Percentiles rank a stretch among this genome's conserved stretches.
These are phyloP conservation scores for Coriaria nepalensis DNA, from an alignment of 306 rosid genomes.

Conservation along the genomic window DNA sequence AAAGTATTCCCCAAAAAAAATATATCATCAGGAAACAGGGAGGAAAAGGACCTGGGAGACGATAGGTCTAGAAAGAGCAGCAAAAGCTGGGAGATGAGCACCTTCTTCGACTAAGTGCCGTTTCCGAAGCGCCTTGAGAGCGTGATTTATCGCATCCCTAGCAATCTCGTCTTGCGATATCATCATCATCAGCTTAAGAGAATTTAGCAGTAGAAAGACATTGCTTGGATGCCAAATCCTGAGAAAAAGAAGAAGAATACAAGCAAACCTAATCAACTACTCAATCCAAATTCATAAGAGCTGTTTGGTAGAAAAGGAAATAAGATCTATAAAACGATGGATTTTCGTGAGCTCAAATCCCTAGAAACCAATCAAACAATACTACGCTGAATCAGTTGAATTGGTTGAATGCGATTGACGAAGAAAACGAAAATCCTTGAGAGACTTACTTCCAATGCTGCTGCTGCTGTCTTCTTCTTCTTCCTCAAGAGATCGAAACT, in stretches of 20 bases:
- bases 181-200: constrained; percentile 1
- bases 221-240: constrained; percentile 9
- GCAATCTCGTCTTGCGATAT: constrained; percentile 26
- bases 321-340: too few species aligned
- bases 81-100: constrained; percentile 78
- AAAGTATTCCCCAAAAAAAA: not conserved
- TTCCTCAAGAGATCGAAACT: too few species aligned
- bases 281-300: too few species aligned
- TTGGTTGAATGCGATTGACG: too few species aligned
- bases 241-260: constrained; percentile 3
- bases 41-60: constrained; percentile 37
- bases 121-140: constrained; percentile 62
- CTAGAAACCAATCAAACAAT: too few species aligned
- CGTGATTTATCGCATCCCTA: constrained; percentile 56
- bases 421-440: too few species aligned
- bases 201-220: not conserved
- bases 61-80: constrained; percentile 66
- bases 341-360: too few species aligned
- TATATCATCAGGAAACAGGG: not conserved
- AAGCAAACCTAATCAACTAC: not conserved
- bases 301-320: too few species aligned
- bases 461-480: too few species aligned
- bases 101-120: constrained; percentile 95
- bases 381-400: too few species aligned
- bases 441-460: too few species aligned